phyloP scores from a whole-genome alignment of 2,329 filamentous ascomycete genomes.

The Thielaviopsis musarum region DNA sequence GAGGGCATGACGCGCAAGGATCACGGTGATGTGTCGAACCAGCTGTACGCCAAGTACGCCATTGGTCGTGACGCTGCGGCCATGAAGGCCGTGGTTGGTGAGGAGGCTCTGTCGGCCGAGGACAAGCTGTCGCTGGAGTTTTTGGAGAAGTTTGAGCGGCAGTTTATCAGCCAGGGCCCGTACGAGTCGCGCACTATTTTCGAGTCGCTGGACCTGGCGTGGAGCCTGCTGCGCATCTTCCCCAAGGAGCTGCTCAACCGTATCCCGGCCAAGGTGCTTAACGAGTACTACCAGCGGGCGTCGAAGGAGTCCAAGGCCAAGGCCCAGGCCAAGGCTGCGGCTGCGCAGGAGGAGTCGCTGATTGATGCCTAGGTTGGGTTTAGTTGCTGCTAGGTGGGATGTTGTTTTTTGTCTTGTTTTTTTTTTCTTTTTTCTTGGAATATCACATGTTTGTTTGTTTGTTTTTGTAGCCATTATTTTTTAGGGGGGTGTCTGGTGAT shows the following conservation, averaged over 20 bases:
- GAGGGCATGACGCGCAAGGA: constrained; percentile 94
- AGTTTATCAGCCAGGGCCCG: constrained; percentile 79
- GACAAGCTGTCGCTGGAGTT: constrained; percentile 98
- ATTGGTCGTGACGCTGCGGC: constrained; percentile 95
- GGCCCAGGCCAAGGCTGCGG: constrained; percentile 32
- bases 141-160: constrained; percentile 93
- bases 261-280: constrained; percentile 66
- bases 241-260: constrained; percentile 97
- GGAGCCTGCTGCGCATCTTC: constrained; percentile 92
- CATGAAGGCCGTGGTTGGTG: constrained; percentile 99
- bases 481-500: neutral
- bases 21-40: constrained; percentile 96
- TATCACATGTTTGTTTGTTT: neutral
- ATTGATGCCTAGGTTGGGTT: constrained; percentile 36
- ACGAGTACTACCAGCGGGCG: constrained; percentile 65
- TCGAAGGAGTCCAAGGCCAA: constrained; percentile 46
- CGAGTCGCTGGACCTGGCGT: constrained; percentile 89
- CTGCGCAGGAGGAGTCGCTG: constrained; percentile 38
- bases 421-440: neutral
- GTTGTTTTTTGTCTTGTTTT: neutral
- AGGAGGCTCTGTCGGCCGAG: constrained; percentile 87
- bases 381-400: constrained; percentile 17
- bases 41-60: constrained; percentile 98
- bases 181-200: constrained; percentile 87
- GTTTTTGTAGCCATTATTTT: neutral